These are phyloP conservation scores for Ehretia macrophylla DNA, from an alignment of 257 asterid species.

Conservation along the genomic window DNA sequence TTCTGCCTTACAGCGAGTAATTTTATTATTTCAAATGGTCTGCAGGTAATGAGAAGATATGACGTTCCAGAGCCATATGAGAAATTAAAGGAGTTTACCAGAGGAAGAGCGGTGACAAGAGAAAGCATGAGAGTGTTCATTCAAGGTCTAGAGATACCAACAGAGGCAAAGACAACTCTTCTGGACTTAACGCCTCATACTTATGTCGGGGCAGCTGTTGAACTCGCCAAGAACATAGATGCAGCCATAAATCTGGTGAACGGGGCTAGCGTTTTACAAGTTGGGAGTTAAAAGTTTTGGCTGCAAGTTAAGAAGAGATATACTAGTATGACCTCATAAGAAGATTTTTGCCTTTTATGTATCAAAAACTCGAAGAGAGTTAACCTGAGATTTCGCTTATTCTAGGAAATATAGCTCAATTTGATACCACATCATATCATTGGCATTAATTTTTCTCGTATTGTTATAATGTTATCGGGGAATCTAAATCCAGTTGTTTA, in stretches of 20 bases:
- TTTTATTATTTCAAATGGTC: not conserved
- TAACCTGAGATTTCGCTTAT: too few species aligned
- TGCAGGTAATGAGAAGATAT: constrained; percentile 85
- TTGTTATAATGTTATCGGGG: too few species aligned
- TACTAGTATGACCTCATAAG: too few species aligned
- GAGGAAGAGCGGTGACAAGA: constrained; percentile 77
- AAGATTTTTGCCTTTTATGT: too few species aligned
- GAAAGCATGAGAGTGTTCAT: constrained; percentile 72
- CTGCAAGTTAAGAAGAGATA: too few species aligned
- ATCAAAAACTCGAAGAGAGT: too few species aligned
- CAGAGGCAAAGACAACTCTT: constrained; percentile 56
- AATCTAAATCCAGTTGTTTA: too few species aligned
- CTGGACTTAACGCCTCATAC: constrained; percentile 69
- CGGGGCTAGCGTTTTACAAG: constrained; percentile 14
- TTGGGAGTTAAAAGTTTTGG: too few species aligned
- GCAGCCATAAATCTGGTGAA: constrained; percentile 20
- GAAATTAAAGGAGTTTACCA: constrained; percentile 84
- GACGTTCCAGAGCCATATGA: constrained; percentile 91
- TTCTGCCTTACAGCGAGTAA: not conserved
- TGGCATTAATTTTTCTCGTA: too few species aligned
- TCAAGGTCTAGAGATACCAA: constrained; percentile 58
- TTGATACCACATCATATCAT: too few species aligned
- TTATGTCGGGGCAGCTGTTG: constrained; percentile 56
- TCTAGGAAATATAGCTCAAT: too few species aligned
- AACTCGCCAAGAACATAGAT: constrained; percentile 35